Evolutionary conservation across 345 rosid genomes (phyloP).

Genomic region (Salix caprea): DNA sequence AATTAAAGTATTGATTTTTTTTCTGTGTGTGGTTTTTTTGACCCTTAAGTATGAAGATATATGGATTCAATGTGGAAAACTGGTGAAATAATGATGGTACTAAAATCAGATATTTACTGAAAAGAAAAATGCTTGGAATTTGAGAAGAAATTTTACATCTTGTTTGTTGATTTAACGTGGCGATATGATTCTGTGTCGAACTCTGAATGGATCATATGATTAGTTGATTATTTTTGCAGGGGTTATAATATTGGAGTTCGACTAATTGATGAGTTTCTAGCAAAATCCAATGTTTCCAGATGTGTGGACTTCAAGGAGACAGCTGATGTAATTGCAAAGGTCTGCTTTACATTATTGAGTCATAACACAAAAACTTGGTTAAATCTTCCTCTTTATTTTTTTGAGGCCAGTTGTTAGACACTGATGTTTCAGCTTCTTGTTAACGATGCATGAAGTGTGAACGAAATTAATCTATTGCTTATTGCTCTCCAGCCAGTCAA

Average conservation of each 20-base stretch:
- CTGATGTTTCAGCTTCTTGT: background rate
- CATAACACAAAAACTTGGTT: background rate
- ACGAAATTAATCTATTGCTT: background rate
- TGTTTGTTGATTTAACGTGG: no score
- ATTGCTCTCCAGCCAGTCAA: background rate
- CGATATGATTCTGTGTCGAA: background rate
- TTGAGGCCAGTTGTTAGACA: background rate
- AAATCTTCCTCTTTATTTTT: background rate
- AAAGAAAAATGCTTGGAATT: no score
- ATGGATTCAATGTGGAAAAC: no score
- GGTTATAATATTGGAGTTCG: slow-evolving; percentile 87
- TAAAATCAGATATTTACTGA: no score
- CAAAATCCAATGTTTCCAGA: slow-evolving; percentile 82
- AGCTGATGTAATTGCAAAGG: slow-evolving; percentile 88
- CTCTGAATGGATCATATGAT: background rate
- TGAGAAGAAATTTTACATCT: no score
- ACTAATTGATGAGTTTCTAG: slow-evolving; percentile 82
- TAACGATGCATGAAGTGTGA: background rate
- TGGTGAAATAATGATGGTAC: no score
- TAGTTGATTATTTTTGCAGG: slow-evolving; percentile 39
- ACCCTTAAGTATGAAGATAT: no score
- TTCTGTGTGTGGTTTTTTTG: no score
- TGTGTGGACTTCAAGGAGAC: slow-evolving; percentile 92
- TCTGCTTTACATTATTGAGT: slow-evolving; percentile 6
- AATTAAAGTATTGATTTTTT: no score